phyloP scores from a whole-genome alignment of 2,329 filamentous ascomycete genomes.

The Alternaria angustiovoidea region DNA sequence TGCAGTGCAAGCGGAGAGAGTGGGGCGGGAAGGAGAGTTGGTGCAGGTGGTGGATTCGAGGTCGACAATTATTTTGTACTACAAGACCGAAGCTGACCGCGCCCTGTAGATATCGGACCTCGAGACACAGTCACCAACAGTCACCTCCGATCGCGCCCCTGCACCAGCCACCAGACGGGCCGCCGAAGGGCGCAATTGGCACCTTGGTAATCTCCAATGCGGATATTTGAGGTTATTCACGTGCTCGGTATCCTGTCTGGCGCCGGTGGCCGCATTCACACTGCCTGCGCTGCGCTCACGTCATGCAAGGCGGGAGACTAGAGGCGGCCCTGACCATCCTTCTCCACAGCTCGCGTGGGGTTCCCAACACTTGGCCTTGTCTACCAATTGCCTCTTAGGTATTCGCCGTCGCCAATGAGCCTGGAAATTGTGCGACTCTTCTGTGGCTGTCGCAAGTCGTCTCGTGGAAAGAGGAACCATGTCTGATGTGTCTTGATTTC shows the following conservation, averaged over 20 bases:
- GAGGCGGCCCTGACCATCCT: constrained; percentile 14
- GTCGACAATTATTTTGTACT: constrained; percentile 30
- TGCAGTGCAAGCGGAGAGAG: constrained; percentile 17
- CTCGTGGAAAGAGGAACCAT: constrained; percentile 1
- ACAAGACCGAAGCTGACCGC: constrained; percentile 40
- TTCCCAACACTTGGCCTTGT: constrained; percentile 12
- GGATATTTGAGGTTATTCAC: constrained; percentile 41
- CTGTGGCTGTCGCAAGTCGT: background rate
- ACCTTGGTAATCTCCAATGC: constrained; percentile 15
- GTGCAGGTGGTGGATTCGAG: constrained; percentile 17
- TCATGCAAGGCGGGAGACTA: constrained; percentile 27
- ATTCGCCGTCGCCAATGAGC: background rate
- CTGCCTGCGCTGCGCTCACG: constrained; percentile 14
- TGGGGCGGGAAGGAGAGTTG: constrained; percentile 13
- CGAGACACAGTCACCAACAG: constrained; percentile 18
- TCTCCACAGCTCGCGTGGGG: constrained; percentile 31
- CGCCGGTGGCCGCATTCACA: constrained; percentile 10
- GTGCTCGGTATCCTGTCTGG: constrained; percentile 12
- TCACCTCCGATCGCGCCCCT: constrained; percentile 27
- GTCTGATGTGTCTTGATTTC: constrained; percentile 27
- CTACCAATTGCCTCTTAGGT: constrained; percentile 9
- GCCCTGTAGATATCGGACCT: constrained; percentile 19
- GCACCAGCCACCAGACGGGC: background rate
- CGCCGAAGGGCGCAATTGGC: constrained; percentile 31
- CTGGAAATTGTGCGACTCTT: constrained; percentile 5